Base-by-base conservation (phyloP, 495 filamentous ascomycete species). In the Penicillium maclennaniae region DNA sequence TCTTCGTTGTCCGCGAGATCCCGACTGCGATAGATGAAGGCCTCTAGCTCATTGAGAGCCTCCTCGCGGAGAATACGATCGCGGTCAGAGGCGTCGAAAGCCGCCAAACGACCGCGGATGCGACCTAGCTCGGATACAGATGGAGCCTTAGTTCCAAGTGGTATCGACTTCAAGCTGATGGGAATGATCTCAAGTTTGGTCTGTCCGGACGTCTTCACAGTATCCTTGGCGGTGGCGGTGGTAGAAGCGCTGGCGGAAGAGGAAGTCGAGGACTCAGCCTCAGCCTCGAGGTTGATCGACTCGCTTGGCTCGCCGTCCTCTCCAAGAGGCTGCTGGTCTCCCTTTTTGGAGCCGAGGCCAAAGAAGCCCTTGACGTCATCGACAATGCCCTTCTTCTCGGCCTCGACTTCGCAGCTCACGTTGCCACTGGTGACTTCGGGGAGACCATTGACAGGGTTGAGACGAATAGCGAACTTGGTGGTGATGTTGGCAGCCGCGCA, bases 351-450 rank as follows among this genome's bases (percentile, higher is more conserved):
- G 7, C 93, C 93, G 61, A 97, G 88, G 15, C 95, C 95, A 62
- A 98, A 92, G 53, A 96, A 83, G 49, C 87, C 90, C 76, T 99
- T 99, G 64, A 97, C 87, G 38, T 88, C 89, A 59, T 96, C 95
- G 36, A 92, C 83, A 27, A 97, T 84, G 20, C 83, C 87, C 63
- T 88, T 87, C 73, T 89, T 92, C 50, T 86, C 84, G 10, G 69
- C 79, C 36, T 85, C 81, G 37, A 87, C 79, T 66, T 92, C 88
- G 59, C 93, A 99, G 69, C 92, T 91, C 7, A 93, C 86, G 49
- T 81, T 81, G 23, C 87, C 87, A 56, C 80, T 79, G 27, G 81
- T 68, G 42, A 97, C 82, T 49, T 90, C 88, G 4, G 93, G 91
- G 55, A 93, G 82, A n/a, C 91, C 92, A 59, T 91, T 78, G 34